Evolutionary conservation across 1,284 basidiomycete species (phyloP), one percentile per base, ranked within the genome.

Genomic region (Porodaedalea pini): DNA sequence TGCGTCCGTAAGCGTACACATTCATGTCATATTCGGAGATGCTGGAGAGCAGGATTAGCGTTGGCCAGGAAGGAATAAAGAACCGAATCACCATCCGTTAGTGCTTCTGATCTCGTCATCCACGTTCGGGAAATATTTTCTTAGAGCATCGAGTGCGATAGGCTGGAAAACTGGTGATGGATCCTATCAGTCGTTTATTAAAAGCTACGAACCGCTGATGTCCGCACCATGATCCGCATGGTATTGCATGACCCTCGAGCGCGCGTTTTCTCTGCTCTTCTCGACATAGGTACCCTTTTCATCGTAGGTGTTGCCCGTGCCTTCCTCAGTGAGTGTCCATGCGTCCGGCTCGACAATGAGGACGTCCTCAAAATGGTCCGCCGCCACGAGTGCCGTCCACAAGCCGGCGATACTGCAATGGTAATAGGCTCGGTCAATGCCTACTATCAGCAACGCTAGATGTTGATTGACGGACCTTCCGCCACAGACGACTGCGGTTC

Each of bases 321-420:
- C 58, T 27, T 60, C 58, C 11, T 60, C 58, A n/a, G 54, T 49
- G 21, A 52, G 7, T 54, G 58, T 7, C 68, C 68, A 70, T 2
- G 55, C 61, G 53, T 73, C 72, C 2, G 71, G 61, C 47, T 74
- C 71, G 19, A 74, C 61, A 43, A 74, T 64, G 27, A 73, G 39
- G 31, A 73, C 71, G 19, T 63, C 58, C 40, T 71, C 67, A 50
- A 73, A 73, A 56, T 72, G 71, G 54, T 71, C 71, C 19, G 62
- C 54, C 25, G 65, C 66, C 25, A 67, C 60, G 15, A 67, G 61
- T 7, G 67, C 68, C 7, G 68, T 54, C 23, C 68, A 57, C 11
- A 70, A 62, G 21, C 69, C 68, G 4, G 62, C 64, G 5, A 70
- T 64, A 51, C 69, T 70, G 58, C 34, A 49, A 23, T n/a, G 51